Base-by-base conservation (phyloP, 768 basidiomycete genomes). In the Polyporus arcularius region DNA sequence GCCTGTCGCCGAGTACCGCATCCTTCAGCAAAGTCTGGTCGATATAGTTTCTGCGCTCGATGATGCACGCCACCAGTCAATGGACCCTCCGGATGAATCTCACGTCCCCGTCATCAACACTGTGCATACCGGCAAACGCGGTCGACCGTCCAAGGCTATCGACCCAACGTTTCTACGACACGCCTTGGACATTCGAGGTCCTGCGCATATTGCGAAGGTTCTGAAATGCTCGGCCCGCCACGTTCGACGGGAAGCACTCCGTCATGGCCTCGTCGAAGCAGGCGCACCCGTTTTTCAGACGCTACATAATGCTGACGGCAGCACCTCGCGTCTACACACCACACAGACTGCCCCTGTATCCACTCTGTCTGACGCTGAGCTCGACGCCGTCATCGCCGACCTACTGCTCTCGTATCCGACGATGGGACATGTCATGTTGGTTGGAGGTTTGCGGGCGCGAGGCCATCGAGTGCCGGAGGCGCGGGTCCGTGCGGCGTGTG, bases 231-330 rank as follows among this genome's bases (percentile, higher is more conserved):
- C 42, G 30, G 28, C 63, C 7, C 35, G 68, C 4, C 72, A 69
- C 16, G 49, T 75, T n/a, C 67, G 66, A 1, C 65, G 71, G 28
- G 61, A 69, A 4, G 69, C 69, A 3, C 55, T 74, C 6, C 70
- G 73, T 6, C 62, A 58, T 40, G 68, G 68, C 2, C 53, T 74
- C 9, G 70, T 62, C 2, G 41, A 67, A 39, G 67, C 72, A 28
- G 61, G 62, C 0, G 50, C 40, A 0, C 69, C 73, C 18, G 69
- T 70, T 0, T 70, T 63, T 49, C 38, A 45, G 9, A 54, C 60
- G 5, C 31, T 45, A n/a, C 38, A 54, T 11, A 56, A 67, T n/a
- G 48, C 61, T 8, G 62, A 63, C 53, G 71, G 71, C 16, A 62
- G 64, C 0, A 35, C 49, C 3, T 14, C 39, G 16, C 28, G 48